These are phyloP conservation scores for Deakozyma indianensis DNA, from an alignment of 805 yeast genomes.

Conservation along the genomic window DNA sequence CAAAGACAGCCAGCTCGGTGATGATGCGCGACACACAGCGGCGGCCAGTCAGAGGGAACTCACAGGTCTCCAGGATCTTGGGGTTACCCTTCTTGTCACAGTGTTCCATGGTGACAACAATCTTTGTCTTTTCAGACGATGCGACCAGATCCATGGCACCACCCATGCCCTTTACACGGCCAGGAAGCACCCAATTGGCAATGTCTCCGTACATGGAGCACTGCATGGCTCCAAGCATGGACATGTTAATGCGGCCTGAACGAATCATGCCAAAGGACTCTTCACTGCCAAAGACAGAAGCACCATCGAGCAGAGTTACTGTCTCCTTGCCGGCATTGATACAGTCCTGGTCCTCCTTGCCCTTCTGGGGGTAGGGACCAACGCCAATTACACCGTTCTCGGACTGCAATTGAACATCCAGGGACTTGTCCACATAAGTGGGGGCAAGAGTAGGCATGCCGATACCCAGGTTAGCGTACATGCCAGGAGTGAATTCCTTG, in stretches of 20 bases:
- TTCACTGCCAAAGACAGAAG: constrained; percentile 33
- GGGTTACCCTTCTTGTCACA: constrained; percentile 32
- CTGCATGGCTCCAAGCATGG: constrained; percentile 36
- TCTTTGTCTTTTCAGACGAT: constrained; percentile 30
- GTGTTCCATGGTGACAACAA: constrained; percentile 35
- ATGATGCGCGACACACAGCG: constrained; percentile 31
- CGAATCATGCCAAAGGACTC: constrained; percentile 39
- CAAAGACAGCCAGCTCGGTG: constrained; percentile 34
- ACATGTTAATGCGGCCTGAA: constrained; percentile 29
- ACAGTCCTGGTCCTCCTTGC: constrained; percentile 33
- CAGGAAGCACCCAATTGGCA: constrained; percentile 41
- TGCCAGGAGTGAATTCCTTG: constrained; percentile 30
- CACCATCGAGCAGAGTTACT: constrained; percentile 32
- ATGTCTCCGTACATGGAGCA: constrained; percentile 34
- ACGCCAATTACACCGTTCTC: constrained; percentile 37
- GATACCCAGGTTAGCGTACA: constrained; percentile 32
- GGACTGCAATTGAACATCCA: constrained; percentile 29
- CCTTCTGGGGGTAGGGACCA: constrained; percentile 31
- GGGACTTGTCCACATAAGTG: constrained; percentile 22
- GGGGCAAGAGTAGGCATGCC: constrained; percentile 40
- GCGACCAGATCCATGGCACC: constrained; percentile 42
- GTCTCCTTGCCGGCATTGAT: constrained; percentile 41
- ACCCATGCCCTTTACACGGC: constrained; percentile 38
- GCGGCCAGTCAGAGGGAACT: constrained; percentile 34
- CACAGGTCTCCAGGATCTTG: constrained; percentile 30